Evolutionary conservation across 441 rosid genomes (phyloP), one percentile per base, ranked within the genome.

Genomic region (Adansonia grandidieri): DNA sequence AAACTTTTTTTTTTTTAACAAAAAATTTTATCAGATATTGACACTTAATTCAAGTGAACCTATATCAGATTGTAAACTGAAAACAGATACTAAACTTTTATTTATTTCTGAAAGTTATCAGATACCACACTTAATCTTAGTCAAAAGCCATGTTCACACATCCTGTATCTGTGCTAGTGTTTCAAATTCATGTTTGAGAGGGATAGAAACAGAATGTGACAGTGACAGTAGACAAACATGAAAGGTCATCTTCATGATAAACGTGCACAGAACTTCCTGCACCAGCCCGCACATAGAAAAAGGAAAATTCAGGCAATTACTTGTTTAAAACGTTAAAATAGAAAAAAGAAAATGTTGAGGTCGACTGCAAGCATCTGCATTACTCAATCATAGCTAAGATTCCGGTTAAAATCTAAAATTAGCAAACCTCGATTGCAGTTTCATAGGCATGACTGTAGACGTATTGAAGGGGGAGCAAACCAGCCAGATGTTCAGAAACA

Each of bases 371-470:
- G 74, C 61, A 71, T 71, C 47, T 3, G 61, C 20, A 71, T 15
- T 50, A 14, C 22, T n/a, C 4, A 22, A 71, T 71, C 74, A 71
- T 71, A 8, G 10, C 24, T 15, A 40, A 51, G 20, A 22, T 48
- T 47, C 7, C 73, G 75, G 74, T 68, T 20, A 42, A 73, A n/a
- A 32, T 53, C 75, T 14, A 69, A 7, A 71, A 28, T 56, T 15
- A 57, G 69, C 73, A 85, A 87, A 97, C 99, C 98, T 97, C 97
- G 85, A 93, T 91, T 75, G 96, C 95, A 83, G 96, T 89, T 88
- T 91, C 97, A 88, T 97, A 97, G 83, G 98, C 98, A 74, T 91
- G 96, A 86, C 97, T 97, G 88, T 97, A 92, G 86, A 89, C 93
- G 83, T 95, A 90, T 88, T 97, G 98, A 83, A 91, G 97, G 79